Percentiles rank a stretch among this genome's conserved stretches.
These are phyloP conservation scores for Podila epigama DNA, from an alignment of 192 early-diverging fungal species.

Conservation along the genomic window DNA sequence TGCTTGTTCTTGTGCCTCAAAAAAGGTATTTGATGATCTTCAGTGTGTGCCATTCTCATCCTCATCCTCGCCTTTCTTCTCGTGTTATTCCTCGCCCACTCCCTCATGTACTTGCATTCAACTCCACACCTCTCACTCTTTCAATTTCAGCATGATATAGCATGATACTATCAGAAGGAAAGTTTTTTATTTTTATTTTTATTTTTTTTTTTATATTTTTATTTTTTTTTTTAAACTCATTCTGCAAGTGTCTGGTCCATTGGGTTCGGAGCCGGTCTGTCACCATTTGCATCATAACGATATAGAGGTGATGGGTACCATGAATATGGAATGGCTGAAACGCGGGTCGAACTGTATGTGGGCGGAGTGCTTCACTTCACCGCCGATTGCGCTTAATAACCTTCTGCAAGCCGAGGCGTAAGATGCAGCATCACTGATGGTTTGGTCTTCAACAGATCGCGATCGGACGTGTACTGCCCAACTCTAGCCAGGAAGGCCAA, in stretches of 20 bases:
- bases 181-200: no score
- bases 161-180: no score
- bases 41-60: no score
- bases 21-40: no score
- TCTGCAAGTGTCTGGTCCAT: slow-evolving; percentile 21
- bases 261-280: slow-evolving; percentile 20
- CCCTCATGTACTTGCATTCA: no score
- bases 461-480: slow-evolving; percentile 18
- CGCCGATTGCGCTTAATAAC: slow-evolving; percentile 35
- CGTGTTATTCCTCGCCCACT: no score
- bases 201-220: no score
- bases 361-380: slow-evolving; percentile 31
- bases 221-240: slow-evolving; percentile 8
- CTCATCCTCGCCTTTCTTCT: no score
- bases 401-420: slow-evolving; percentile 21
- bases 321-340: slow-evolving; percentile 35
- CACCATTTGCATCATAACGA: slow-evolving; percentile 38
- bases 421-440: slow-evolving; percentile 31
- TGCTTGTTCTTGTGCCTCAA: no score
- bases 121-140: no score
- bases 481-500: slow-evolving; percentile 21
- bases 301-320: slow-evolving; percentile 35
- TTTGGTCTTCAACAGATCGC: slow-evolving; percentile 26
- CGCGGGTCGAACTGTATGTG: slow-evolving; percentile 35
- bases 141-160: no score